These are phyloP conservation scores for Poronia punctata DNA, from an alignment of 495 filamentous ascomycete species.

Conservation along the genomic window DNA sequence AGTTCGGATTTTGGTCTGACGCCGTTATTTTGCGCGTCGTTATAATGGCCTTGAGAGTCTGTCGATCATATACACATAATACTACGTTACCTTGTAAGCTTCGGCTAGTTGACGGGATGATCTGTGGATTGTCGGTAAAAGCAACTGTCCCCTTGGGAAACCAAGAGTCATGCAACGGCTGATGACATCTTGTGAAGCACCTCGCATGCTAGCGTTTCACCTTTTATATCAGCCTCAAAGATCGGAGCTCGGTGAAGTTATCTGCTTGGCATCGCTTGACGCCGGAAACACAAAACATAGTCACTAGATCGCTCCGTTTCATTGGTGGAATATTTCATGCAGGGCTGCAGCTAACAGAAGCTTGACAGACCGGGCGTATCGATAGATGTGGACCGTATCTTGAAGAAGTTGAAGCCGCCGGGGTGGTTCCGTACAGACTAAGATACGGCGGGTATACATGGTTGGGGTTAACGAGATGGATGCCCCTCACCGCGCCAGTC, in stretches of 20 bases:
- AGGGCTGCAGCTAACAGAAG: not conserved
- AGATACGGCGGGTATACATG: not conserved
- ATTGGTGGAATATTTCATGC: slow-evolving; percentile 12
- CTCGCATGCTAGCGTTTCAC: too few species aligned
- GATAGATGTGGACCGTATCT: slow-evolving; percentile 2
- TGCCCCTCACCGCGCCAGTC: slow-evolving; percentile 3
- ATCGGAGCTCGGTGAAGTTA: not conserved
- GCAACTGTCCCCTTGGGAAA: too few species aligned
- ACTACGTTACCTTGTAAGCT: too few species aligned
- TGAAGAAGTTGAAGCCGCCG: not conserved
- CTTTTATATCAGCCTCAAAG: not conserved
- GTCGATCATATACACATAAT: too few species aligned
- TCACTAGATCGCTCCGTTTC: not conserved
- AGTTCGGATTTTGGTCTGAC: too few species aligned
- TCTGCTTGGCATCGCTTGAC: not conserved
- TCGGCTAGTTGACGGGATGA: too few species aligned
- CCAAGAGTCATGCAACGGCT: too few species aligned
- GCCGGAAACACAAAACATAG: not conserved
- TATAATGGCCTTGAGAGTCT: too few species aligned
- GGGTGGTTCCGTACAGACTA: not conserved
- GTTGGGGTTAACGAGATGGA: not conserved
- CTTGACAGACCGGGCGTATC: not conserved
- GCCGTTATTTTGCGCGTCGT: too few species aligned
- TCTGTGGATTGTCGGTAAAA: too few species aligned
- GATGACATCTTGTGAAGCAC: too few species aligned